Base-by-base conservation (phyloP, 345 rosid species). In the Pugionium dolabratum region DNA sequence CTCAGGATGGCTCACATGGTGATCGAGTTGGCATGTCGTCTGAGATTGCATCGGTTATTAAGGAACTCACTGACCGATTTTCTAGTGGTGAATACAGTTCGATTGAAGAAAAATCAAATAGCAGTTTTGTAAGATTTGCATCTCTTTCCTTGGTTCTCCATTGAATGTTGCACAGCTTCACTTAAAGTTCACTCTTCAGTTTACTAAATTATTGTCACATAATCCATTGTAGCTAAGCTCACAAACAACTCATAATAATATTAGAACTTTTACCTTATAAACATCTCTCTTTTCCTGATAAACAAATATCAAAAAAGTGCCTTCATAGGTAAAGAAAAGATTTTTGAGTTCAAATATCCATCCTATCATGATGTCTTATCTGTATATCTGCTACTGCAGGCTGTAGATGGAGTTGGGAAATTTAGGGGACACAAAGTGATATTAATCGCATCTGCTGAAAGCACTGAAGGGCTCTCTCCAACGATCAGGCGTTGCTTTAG, bases 401-500 rank as follows among this genome's bases (percentile, higher is more conserved):
- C 62, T 54, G 69, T 25, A 39, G 65, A 74, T 53, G 77, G 62
- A 36, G 25, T 55, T 48, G 51, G 76, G 73, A 67, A 79, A 74
- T 57, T 69, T 56, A 66, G 61, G 57, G 61, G 65, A 77, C 81
- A 68, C 68, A 87, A 79, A 79, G 90, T 90, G 76, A 79, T 90
- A 32, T 69, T 94, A 64, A 84, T 94, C 70, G 97, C 92, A 46
- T 81, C 95, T 70, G 86, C 95, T 66, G 96, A 94, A 57, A 82
- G 81, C 69, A 73, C 90, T 60, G 97, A 90, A 77, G 97, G 97
- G 60, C 80, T 94, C 51, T 86, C 95, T 53, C 87, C 95, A 66
- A 71, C 82, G 60, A 79, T 94, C 59, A 80, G 97, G 73, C 93
- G 97, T 75, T 94, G 99, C 85, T 90, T 94, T 79, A 90, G 95